Percentiles rank a stretch among this genome's conserved stretches.
Evolutionary conservation across 148 eudicot species (phyloP).

Genomic region (Fagopyrum tataricum): DNA sequence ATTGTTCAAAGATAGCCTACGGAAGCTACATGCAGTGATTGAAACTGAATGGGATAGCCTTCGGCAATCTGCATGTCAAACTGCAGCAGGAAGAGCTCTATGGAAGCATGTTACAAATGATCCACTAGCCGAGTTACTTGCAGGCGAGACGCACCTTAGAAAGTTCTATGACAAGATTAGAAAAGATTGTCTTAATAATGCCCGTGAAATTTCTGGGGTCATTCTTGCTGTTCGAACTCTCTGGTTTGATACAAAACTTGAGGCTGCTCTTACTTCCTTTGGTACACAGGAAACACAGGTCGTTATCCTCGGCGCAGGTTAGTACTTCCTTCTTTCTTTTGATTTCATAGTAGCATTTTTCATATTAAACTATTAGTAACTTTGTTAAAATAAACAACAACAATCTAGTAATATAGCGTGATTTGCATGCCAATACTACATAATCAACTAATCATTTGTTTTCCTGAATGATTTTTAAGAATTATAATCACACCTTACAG

Average conservation of each 20-base stretch:
- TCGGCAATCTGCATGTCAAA: conserved; percentile 73
- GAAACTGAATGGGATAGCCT: conserved; percentile 62
- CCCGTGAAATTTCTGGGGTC: conserved; percentile 84
- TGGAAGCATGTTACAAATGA: conserved; percentile 88
- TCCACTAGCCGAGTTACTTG: conserved; percentile 69
- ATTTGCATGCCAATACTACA: conserved; percentile 1
- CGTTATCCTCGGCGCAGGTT: conserved; percentile 94
- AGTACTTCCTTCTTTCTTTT: conserved; percentile 14
- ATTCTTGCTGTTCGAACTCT: conserved; percentile 85
- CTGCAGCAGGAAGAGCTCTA: conserved; percentile 84
- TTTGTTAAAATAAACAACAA: not conserved
- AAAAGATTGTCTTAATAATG: conserved; percentile 56
- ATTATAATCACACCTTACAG: not conserved
- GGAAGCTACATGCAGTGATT: conserved; percentile 45
- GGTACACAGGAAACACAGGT: conserved; percentile 49
- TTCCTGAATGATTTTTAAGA: not conserved
- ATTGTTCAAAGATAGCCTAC: conserved; percentile 28
- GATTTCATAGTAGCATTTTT: not conserved
- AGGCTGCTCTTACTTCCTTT: conserved; percentile 58
- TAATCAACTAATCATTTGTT: not conserved
- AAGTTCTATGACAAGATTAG: conserved; percentile 70
- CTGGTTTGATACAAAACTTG: conserved; percentile 82
- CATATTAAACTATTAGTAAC: not conserved
- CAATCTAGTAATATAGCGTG: not conserved
- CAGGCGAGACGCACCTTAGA: conserved; percentile 68